Percentiles rank a stretch among this genome's conserved stretches.
Evolutionary conservation across 164 flowering plant genomes (phyloP).

Genomic region (Kingdonia uniflora): DNA sequence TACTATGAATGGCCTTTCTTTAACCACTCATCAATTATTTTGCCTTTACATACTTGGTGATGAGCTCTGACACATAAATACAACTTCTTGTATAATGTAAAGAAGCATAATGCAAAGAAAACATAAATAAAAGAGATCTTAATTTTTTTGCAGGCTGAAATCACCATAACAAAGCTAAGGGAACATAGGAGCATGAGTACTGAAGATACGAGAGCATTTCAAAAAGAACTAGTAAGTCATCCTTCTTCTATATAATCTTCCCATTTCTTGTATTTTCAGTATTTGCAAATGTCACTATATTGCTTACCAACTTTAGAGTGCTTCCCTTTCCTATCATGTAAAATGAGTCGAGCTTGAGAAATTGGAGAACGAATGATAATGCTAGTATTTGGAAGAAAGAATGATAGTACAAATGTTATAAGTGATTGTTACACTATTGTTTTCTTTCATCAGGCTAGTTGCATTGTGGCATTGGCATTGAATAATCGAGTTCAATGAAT

Average conservation of each 20-base stretch:
- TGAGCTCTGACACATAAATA: no score
- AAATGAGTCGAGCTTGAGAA: not conserved
- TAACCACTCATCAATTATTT: no score
- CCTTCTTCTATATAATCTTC: not conserved
- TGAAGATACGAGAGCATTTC: slow-evolving; percentile 35
- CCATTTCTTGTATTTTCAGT: no score
- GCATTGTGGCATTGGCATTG: no score
- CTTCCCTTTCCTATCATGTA: not conserved
- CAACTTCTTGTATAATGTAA: no score
- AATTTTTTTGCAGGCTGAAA: slow-evolving; percentile 41
- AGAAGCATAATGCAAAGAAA: no score
- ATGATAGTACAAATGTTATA: no score
- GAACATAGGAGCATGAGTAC: slow-evolving; percentile 36
- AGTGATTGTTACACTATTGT: no score
- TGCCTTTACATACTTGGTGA: no score
- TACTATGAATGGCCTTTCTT: no score
- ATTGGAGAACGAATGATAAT: not conserved
- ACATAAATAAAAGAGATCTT: not conserved
- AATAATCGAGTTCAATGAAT: no score
- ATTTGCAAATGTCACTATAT: not conserved
- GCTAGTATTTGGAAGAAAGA: not conserved
- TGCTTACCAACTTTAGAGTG: not conserved
- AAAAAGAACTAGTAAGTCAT: slow-evolving; percentile 45
- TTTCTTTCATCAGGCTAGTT: no score
- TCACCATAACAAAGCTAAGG: slow-evolving; percentile 38